These are phyloP conservation scores for Rhodocollybia butyracea DNA, from an alignment of 768 basidiomycete species.

Conservation along the genomic window DNA sequence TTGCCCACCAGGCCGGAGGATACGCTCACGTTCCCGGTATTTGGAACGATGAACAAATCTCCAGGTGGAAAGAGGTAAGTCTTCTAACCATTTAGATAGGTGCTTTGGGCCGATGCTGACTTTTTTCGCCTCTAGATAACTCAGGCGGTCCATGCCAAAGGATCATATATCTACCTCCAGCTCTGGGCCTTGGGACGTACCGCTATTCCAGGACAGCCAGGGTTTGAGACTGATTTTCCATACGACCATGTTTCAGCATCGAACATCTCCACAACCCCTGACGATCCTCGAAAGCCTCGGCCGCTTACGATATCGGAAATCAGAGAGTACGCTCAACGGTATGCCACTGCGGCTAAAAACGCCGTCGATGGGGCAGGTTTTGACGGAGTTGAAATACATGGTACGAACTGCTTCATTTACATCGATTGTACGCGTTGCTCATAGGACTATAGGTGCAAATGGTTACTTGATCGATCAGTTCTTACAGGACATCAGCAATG, in stretches of 20 bases:
- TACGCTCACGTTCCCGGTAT: slow-evolving; percentile 55
- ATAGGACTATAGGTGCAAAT: too few species aligned
- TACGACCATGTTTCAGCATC: slow-evolving; percentile 27
- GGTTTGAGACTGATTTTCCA: slow-evolving; percentile 25
- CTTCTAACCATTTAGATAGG: slow-evolving; percentile 16
- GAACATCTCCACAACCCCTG: slow-evolving; percentile 13
- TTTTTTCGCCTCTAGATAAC: slow-evolving; percentile 43
- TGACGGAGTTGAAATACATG: slow-evolving; percentile 56
- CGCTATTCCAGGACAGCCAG: slow-evolving; percentile 27
- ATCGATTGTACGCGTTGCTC: too few species aligned
- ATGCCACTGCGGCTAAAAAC: slow-evolving; percentile 51
- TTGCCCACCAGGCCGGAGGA: slow-evolving; percentile 49
- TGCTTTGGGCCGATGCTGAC: neutral
- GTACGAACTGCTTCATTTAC: too few species aligned
- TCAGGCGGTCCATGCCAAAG: slow-evolving; percentile 52
- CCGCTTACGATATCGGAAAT: slow-evolving; percentile 47
- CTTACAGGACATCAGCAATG: slow-evolving; percentile 52
- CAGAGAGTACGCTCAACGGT: slow-evolving; percentile 45
- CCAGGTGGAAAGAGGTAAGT: slow-evolving; percentile 49
- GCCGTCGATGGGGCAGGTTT: slow-evolving; percentile 59
- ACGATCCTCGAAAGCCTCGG: slow-evolving; percentile 24
- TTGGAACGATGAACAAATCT: slow-evolving; percentile 58
- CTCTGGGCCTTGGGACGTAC: slow-evolving; percentile 51
- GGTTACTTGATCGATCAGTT: slow-evolving; percentile 60
- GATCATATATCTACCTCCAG: slow-evolving; percentile 45